Conservation (phyloP, 805 yeast genomes). For the Ogataea thermomethanolica region DNA sequence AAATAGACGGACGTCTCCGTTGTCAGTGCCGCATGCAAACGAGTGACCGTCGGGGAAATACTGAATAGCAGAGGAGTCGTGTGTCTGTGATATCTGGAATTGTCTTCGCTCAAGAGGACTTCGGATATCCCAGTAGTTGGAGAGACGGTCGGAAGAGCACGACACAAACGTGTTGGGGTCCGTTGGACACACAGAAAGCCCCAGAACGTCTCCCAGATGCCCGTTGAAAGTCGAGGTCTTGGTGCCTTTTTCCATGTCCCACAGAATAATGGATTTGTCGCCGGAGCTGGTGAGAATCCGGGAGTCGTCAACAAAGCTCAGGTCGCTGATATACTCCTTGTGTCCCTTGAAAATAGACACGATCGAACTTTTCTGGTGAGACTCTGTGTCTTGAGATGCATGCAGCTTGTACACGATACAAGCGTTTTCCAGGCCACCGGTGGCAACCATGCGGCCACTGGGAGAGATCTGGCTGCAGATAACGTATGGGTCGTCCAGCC, state of each 20-base stretch:
- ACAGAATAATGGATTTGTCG: conserved; percentile 71
- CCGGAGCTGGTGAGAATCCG: conserved; percentile 71
- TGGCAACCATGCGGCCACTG: conserved; percentile 60
- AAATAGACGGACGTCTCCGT: conserved; percentile 63
- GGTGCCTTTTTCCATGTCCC: conserved; percentile 71
- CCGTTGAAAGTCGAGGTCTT: conserved; percentile 54
- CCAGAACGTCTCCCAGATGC: conserved; percentile 70
- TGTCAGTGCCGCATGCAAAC: conserved; percentile 76
- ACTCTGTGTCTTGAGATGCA: conserved; percentile 5
- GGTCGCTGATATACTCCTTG: conserved; percentile 73
- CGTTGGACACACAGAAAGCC: conserved; percentile 35
- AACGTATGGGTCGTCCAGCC: conserved; percentile 76
- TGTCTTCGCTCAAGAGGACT: conserved; percentile 37
- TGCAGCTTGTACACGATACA: conserved; percentile 62
- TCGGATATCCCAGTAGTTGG: conserved; percentile 64
- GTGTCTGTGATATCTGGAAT: conserved; percentile 47
- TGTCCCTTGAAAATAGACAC: conserved; percentile 71
- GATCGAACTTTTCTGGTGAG: conserved; percentile 24
- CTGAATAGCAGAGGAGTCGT: conserved; percentile 59
- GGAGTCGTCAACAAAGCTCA: conserved; percentile 59
- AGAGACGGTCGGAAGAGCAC: conserved; percentile 67
- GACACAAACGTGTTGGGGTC: conserved; percentile 45
- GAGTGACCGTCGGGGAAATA: conserved; percentile 70
- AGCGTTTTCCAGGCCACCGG: conserved; percentile 79
- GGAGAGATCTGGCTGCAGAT: conserved; percentile 72